Conservation (phyloP, 352 stramenopile genomes). For the Elongisporangium senticosum region DNA sequence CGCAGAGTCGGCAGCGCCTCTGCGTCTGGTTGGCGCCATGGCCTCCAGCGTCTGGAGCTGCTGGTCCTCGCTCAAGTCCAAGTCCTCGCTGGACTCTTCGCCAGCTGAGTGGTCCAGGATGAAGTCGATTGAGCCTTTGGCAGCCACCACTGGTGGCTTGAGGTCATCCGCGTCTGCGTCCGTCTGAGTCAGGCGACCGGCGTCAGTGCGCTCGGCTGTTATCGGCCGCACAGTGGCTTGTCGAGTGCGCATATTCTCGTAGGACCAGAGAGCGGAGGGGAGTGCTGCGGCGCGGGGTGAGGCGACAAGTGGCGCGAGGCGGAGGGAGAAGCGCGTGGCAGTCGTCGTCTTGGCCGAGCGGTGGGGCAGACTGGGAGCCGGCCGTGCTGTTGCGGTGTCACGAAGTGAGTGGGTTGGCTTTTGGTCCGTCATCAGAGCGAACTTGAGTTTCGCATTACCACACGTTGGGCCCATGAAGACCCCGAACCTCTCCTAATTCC, state of each 20-base stretch:
- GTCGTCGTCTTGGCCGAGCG: not conserved
- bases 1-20: not conserved
- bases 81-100: constrained; percentile 9
- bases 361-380: not conserved
- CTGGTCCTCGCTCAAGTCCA: constrained; percentile 2
- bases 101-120: constrained; percentile 14
- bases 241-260: not conserved
- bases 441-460: not conserved
- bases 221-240: not conserved
- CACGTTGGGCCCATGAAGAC: not conserved
- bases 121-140: constrained; percentile 25
- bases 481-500: not conserved
- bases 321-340: not conserved
- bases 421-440: not conserved
- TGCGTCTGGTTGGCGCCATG: constrained; percentile 4
- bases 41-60: constrained; percentile 7
- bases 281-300: not conserved
- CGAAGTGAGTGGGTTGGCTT: not conserved
- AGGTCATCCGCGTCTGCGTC: not conserved
- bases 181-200: not conserved
- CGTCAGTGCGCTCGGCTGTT: not conserved
- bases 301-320: not conserved
- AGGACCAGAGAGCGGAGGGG: not conserved
- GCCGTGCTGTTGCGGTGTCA: not conserved
- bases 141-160: not conserved